These are phyloP conservation scores for Candida lessepsii DNA, from an alignment of 805 yeast species.

Conservation along the genomic window DNA sequence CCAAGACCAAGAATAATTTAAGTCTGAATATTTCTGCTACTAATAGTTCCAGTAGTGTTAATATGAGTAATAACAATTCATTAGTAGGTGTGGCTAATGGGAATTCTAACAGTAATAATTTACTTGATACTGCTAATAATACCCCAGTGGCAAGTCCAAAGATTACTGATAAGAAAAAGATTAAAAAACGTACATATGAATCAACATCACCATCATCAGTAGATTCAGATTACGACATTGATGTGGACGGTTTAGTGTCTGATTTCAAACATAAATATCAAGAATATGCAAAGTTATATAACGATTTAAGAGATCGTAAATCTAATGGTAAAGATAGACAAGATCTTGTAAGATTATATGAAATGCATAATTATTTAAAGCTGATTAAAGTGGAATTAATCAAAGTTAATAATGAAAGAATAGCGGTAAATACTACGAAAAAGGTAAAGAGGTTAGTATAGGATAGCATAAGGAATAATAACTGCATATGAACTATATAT, in stretches of 20 bases:
- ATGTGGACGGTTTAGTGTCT: slow-evolving; percentile 36
- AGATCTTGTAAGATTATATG: slow-evolving; percentile 40
- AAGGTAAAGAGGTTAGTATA: neutral
- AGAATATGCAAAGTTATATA: slow-evolving; percentile 50
- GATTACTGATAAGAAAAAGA: neutral
- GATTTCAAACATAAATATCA: slow-evolving; percentile 48
- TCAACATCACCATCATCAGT: slow-evolving; percentile 39
- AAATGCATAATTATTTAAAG: slow-evolving; percentile 50
- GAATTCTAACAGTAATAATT: too few species aligned
- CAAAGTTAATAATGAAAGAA: slow-evolving; percentile 38
- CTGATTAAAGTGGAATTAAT: slow-evolving; percentile 58
- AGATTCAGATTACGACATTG: slow-evolving; percentile 19
- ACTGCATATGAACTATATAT: too few species aligned
- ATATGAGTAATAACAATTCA: too few species aligned
- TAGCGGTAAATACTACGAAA: neutral
- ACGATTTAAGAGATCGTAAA: slow-evolving; percentile 16
- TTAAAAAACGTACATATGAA: slow-evolving; percentile 12
- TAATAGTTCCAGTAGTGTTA: neutral
- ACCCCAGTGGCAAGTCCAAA: slow-evolving; percentile 15
- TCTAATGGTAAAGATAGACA: slow-evolving; percentile 16
- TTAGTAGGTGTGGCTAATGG: too few species aligned
- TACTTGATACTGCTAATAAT: neutral
- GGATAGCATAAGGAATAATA: neutral
- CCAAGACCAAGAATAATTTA: neutral
- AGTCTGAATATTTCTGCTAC: neutral